Percentiles rank a stretch among this genome's conserved stretches.
Evolutionary conservation across 2,329 filamentous ascomycete species (phyloP).

Genomic region (Colletotrichum coccodes): DNA sequence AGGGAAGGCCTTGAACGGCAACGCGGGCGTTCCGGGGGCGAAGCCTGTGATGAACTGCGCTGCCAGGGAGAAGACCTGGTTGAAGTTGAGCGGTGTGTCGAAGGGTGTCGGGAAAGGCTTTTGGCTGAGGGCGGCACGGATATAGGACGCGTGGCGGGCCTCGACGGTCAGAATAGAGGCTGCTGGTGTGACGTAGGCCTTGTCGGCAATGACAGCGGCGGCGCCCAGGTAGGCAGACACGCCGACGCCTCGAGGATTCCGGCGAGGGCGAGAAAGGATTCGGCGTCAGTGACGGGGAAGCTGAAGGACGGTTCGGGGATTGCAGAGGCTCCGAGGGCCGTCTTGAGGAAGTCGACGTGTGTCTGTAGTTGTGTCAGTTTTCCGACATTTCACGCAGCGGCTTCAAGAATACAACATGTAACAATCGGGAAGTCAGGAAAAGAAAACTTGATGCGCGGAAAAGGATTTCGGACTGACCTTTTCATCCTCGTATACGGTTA

Average conservation of each 20-base stretch:
- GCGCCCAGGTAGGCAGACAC: conserved; percentile 73
- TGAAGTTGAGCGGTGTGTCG: conserved; percentile 66
- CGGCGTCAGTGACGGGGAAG: conserved; percentile 65
- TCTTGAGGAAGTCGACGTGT: conserved; percentile 67
- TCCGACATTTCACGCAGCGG: too few relatives aligned
- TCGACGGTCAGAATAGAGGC: conserved; percentile 73
- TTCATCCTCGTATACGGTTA: conserved; percentile 67
- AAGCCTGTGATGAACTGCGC: conserved; percentile 69
- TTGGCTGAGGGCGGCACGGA: conserved; percentile 60
- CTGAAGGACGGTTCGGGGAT: conserved; percentile 55
- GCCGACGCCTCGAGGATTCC: conserved; percentile 71
- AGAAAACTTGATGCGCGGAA: not conserved
- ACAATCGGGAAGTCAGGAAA: not conserved
- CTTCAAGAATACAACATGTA: too few relatives aligned
- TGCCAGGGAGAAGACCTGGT: conserved; percentile 73
- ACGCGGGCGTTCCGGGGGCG: conserved; percentile 60
- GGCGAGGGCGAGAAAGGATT: conserved; percentile 69
- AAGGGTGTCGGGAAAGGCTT: conserved; percentile 68
- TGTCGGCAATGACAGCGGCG: conserved; percentile 65
- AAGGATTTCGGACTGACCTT: conserved; percentile 27
- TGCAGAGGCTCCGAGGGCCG: conserved; percentile 57
- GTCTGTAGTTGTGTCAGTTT: conserved; percentile 37
- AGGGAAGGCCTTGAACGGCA: conserved; percentile 72
- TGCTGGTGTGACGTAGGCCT: conserved; percentile 68
- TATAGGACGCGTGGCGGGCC: conserved; percentile 71